Evolutionary conservation across 2,329 filamentous ascomycete genomes (phyloP).

Genomic region (Exophiala phaeomuriformis): DNA sequence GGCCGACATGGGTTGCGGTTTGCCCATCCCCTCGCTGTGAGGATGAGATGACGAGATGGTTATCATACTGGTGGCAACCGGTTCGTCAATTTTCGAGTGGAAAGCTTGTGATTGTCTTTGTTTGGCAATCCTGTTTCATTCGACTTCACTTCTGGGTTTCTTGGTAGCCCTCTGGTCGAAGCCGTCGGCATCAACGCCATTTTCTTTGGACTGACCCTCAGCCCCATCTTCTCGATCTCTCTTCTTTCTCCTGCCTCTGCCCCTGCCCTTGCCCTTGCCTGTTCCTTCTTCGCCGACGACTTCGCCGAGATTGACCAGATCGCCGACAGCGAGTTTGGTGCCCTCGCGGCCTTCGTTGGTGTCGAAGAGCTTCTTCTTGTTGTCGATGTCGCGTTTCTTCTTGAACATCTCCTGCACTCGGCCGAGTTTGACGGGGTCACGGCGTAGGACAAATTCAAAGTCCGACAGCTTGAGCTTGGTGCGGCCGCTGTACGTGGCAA

Average conservation of each 20-base stretch:
- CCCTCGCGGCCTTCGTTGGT: conserved; percentile 29
- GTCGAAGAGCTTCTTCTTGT: conserved; percentile 65
- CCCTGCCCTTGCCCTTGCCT: conserved; percentile 25
- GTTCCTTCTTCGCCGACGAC: conserved; percentile 27
- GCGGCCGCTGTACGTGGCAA: conserved; percentile 76
- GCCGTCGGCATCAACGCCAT: conserved; percentile 26
- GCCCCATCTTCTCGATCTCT: conserved; percentile 19
- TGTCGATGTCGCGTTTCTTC: conserved; percentile 80
- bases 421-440: conserved; percentile 77
- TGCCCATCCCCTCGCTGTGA: too few relatives aligned
- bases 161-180: conserved; percentile 15
- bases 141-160: conserved; percentile 19
- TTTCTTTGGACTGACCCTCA: conserved; percentile 14
- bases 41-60: too few relatives aligned
- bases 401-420: conserved; percentile 83
- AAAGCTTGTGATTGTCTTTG: background rate
- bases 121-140: conserved; percentile 5
- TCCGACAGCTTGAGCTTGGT: conserved; percentile 98
- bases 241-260: conserved; percentile 26
- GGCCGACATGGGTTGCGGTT: too few relatives aligned
- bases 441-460: conserved; percentile 86
- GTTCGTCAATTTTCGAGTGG: background rate
- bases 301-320: conserved; percentile 25
- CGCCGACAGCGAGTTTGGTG: conserved; percentile 19
- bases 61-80: too few relatives aligned